Percentiles rank a stretch among this genome's conserved stretches.
Evolutionary conservation across 192 early-diverging fungal species (phyloP).

Genomic region (Allomyces macrogynus): DNA sequence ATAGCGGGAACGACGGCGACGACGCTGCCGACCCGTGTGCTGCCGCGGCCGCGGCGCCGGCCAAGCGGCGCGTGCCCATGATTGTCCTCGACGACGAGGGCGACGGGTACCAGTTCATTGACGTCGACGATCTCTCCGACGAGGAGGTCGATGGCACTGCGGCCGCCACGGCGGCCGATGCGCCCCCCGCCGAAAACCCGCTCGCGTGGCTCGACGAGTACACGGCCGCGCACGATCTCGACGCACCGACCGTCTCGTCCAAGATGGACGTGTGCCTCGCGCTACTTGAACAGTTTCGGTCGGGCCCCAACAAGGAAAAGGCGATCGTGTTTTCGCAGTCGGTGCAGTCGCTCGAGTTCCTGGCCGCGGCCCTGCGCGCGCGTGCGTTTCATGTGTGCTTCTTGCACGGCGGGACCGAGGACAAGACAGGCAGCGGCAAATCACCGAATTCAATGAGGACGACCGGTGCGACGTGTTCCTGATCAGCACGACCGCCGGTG

Average conservation of each 20-base stretch:
- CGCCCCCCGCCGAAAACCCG: not conserved
- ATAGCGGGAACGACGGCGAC: not conserved
- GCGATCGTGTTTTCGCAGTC: slow-evolving; percentile 1
- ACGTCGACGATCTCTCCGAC: not conserved
- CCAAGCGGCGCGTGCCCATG: no score
- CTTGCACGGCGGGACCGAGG: not conserved
- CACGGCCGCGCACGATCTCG: no score
- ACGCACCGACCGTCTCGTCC: not conserved
- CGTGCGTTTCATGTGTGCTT: not conserved
- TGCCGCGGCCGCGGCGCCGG: no score
- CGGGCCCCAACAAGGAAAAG: not conserved
- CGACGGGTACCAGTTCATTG: not conserved
- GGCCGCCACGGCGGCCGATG: not conserved
- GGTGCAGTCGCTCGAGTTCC: not conserved
- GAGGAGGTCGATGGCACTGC: not conserved
- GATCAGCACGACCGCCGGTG: slow-evolving; percentile 3
- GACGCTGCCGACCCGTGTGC: not conserved
- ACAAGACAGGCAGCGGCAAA: not conserved
- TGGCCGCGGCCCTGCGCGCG: not conserved
- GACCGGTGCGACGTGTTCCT: not conserved
- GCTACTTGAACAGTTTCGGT: not conserved
- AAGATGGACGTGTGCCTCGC: not conserved
- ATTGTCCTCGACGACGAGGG: no score
- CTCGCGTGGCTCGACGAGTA: not conserved
- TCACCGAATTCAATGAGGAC: not conserved